These are phyloP conservation scores for Bothriochloa decipiens DNA, from an alignment of 176 grass and related monocot genomes.

Conservation along the genomic window DNA sequence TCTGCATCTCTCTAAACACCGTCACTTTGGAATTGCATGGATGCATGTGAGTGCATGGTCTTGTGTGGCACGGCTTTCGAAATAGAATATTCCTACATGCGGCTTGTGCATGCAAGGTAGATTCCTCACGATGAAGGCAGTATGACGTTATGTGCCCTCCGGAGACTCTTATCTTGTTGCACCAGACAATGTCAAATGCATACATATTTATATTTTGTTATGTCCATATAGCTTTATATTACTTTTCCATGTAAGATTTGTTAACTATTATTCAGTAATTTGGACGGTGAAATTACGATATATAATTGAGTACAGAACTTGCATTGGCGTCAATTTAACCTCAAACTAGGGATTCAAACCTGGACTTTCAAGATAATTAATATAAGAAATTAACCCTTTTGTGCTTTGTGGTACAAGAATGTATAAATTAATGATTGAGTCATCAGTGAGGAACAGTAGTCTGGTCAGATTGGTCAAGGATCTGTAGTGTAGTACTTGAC, in stretches of 20 bases:
- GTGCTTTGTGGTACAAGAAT: neutral
- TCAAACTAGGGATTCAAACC: conserved; percentile 17
- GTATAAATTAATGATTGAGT: neutral
- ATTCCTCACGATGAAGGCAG: neutral
- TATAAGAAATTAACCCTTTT: neutral
- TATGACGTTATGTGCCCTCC: neutral
- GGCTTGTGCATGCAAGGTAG: neutral
- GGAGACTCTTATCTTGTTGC: neutral
- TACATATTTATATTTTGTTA: neutral
- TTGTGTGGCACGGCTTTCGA: neutral
- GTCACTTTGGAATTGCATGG: neutral
- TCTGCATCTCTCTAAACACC: too few relatives aligned
- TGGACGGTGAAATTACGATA: neutral
- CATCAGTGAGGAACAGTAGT: neutral
- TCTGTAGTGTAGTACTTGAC: neutral
- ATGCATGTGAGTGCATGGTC: neutral
- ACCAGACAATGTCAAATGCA: neutral
- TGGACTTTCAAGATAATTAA: neutral
- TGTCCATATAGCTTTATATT: neutral
- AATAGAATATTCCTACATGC: conserved; percentile 18
- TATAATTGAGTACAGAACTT: neutral
- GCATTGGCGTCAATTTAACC: conserved; percentile 15
- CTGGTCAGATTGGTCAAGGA: neutral
- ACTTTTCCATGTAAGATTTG: neutral
- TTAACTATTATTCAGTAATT: neutral